A percentile compares a stretch with the other conserved stretches of the same genome.
Evolutionary conservation across 352 stramenopile species (phyloP).

Genomic region (Phytopythium kandeliae): DNA sequence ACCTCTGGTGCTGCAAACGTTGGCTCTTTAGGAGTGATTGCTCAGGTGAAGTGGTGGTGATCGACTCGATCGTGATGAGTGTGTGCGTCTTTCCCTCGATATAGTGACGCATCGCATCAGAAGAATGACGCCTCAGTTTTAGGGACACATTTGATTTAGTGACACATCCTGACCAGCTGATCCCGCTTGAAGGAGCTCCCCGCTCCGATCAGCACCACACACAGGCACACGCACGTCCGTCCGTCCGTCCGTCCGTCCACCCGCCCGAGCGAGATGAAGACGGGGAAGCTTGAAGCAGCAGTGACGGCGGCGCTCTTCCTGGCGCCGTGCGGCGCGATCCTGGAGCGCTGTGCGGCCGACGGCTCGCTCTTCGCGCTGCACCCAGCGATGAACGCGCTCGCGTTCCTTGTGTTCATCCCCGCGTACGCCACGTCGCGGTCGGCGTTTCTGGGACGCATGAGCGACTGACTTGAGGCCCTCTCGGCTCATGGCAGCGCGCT

Average conservation of each 20-base stretch:
- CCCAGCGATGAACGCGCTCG: conserved; percentile 41
- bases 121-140: too few species aligned
- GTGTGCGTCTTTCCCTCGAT: neutral
- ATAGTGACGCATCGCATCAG: too few species aligned
- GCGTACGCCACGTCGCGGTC: conserved; percentile 13
- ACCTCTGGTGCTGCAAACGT: neutral
- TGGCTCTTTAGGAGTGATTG: conserved; percentile 1
- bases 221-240: too few species aligned
- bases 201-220: too few species aligned
- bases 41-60: too few species aligned
- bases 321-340: conserved; percentile 32
- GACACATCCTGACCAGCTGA: neutral
- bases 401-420: conserved; percentile 46
- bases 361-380: conserved; percentile 51
- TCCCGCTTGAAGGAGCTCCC: too few species aligned
- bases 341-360: conserved; percentile 38
- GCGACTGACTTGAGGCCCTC: neutral
- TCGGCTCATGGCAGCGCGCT: conserved; percentile 28
- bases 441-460: neutral
- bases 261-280: neutral
- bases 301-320: conserved; percentile 45
- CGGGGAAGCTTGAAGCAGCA: conserved; percentile 10
- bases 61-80: too few species aligned
- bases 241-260: too few species aligned
- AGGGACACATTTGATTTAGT: too few species aligned